Base-by-base conservation (phyloP, 805 yeast genomes). In the Starmerella gropengiesseri region DNA sequence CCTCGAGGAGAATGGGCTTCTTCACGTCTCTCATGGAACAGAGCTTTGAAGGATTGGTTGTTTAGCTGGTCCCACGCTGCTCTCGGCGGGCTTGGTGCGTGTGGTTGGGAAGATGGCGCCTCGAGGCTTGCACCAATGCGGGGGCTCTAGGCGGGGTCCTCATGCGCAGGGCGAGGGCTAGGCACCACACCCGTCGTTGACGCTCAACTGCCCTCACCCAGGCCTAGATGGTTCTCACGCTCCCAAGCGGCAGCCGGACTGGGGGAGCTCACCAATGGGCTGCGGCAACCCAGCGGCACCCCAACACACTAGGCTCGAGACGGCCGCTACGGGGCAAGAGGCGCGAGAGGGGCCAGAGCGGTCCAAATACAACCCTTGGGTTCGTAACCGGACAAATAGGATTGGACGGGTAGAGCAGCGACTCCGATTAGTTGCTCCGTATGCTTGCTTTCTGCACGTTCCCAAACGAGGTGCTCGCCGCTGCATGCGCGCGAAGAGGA, bases 1-100 rank as follows among this genome's bases (percentile, higher is more conserved):
- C 81, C 67, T 89, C 98, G 58, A 89, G 86, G 38, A 91, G 71
- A 43, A 87, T 68, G 60, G 85, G 95, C 61, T 83, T 79, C 55
- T 80, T 75, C 48, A 89, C 78, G 68, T 85, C 95, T 65, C 97
- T 75, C 50, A 48, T 46, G n/a, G n/a, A n/a, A n/a, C n/a, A n/a
- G n/a, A n/a, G n/a, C n/a, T n/a, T n/a, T n/a, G n/a, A n/a, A n/a
- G 20, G 11, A 9, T 31, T 31, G 17, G 19, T 16, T 14, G 12
- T 31, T 9, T n/a, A 14, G 34, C 14, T 13, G n/a, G n/a, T n/a
- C n/a, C n/a, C n/a, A n/a, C n/a, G n/a, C n/a, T n/a, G n/a, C n/a
- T n/a, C n/a, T 32, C 13, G 16, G 30, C n/a, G 33, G 6, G 20
- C 20, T 9, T 9, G 11, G 9, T 6, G 19, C 4, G n/a, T 8